Percentiles rank a stretch among this genome's conserved stretches.
Conservation (phyloP, 1,284 basidiomycete genomes). For the Trichosporon faecale region DNA sequence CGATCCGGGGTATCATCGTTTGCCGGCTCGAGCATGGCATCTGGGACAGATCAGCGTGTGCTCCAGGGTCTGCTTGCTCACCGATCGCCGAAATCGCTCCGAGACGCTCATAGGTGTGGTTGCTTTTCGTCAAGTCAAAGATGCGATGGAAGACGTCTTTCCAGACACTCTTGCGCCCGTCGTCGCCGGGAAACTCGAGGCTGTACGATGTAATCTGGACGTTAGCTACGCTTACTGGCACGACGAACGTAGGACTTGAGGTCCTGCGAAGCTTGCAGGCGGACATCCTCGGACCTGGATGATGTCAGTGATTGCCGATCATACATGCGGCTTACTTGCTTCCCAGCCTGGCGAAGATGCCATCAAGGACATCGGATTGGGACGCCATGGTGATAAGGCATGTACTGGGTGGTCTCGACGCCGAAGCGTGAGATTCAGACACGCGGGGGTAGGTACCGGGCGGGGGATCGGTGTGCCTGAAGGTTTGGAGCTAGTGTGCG, state of each 20-base stretch:
- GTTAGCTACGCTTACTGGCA: background rate
- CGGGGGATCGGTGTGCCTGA: background rate
- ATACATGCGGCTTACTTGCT: constrained; percentile 33
- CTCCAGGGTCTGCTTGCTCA: constrained; percentile 22
- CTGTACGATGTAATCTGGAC: constrained; percentile 40
- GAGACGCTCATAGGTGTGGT: constrained; percentile 52
- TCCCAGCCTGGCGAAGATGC: constrained; percentile 43
- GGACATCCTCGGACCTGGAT: constrained; percentile 22
- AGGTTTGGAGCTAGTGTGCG: background rate
- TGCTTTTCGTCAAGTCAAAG: constrained; percentile 55
- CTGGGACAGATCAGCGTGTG: constrained; percentile 20
- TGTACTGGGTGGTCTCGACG: background rate
- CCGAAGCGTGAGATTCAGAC: background rate
- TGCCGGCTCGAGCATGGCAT: constrained; percentile 43
- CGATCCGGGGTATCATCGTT: constrained; percentile 50
- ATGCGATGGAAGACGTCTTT: constrained; percentile 55
- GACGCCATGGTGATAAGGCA: constrained; percentile 34
- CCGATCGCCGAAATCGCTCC: constrained; percentile 55
- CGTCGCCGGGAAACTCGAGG: constrained; percentile 49
- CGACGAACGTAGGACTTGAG: constrained; percentile 36
- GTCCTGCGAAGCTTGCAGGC: constrained; percentile 28
- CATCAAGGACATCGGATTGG: constrained; percentile 46
- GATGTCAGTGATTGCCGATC: background rate
- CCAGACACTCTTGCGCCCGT: constrained; percentile 47
- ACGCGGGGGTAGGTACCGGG: background rate